Base-by-base conservation (phyloP, 2,329 filamentous ascomycete species). In the Aspergillus hiratsukae region DNA sequence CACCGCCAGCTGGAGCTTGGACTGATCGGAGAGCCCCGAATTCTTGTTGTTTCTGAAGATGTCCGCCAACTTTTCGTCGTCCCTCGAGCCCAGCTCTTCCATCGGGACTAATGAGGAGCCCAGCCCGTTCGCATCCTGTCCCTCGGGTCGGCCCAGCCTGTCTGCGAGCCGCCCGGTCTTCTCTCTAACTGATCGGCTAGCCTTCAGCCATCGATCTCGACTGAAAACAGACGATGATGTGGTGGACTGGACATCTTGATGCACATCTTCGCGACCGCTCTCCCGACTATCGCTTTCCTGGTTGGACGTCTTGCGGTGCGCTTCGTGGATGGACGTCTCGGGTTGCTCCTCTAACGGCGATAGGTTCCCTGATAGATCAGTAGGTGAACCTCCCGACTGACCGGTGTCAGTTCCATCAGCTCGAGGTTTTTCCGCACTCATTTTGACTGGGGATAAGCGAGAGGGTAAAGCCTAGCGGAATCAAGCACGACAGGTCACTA, bases 61-160 rank as follows among this genome's bases (percentile, higher is more conserved):
- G 1, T 52, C 49, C 6, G 52, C 56, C n/a, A 58, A 49, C 17
- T 54, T 43, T 27, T 58, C 49, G n/a, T 58, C 56, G 5, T 58
- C 56, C 2, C 31, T 52, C 11, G 56, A 52, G 25, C 56, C 56
- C 17, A 58, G 49, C 35, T 58, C 35, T 28, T 58, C 56, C n/a
- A 52, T 49, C 17, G 54, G 28, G 3, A 58, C 45, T 1, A 55
- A 21, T 1, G 56, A 37, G 9, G 56, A 51, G 1, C 52, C 56
- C 35, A 58, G 19, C 4, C 56, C 56, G 0, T 43, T 17, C 40
- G 49, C 56, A 1, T 27, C 43, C 10, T 55, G 48, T 2, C 23
- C 29, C 17, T 29, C 43, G 0, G 56, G 56, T 2, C 52, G 56
- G 0, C 56, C 52, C 8, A 58, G 37, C 11, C 35, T 50, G 2